Conservation (phyloP, 176 grass and related monocot genomes). For the Guadua angustifolia region DNA sequence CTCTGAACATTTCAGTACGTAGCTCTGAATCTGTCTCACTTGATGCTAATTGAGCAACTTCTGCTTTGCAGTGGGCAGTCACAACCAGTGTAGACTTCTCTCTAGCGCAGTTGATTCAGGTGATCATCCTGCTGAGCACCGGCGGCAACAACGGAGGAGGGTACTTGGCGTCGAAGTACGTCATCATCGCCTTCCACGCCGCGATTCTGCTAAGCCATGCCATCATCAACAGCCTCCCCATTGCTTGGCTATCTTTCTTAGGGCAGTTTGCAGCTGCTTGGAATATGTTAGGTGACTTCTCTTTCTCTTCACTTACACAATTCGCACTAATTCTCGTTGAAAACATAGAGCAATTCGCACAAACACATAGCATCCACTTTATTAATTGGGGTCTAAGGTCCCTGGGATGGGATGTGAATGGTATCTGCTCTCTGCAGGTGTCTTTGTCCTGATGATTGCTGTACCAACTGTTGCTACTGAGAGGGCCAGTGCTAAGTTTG, state of each 20-base stretch:
- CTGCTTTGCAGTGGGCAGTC: slow-evolving; percentile 79
- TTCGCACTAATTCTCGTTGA: neutral
- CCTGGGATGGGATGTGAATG: neutral
- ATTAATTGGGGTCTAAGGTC: neutral
- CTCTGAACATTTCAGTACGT: neutral
- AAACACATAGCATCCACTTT: neutral
- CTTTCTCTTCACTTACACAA: slow-evolving; percentile 14
- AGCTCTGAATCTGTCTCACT: neutral
- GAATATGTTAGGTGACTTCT: slow-evolving; percentile 74
- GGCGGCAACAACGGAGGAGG: slow-evolving; percentile 83
- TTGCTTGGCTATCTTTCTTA: slow-evolving; percentile 79
- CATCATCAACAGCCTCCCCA: slow-evolving; percentile 85
- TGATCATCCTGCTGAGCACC: slow-evolving; percentile 84
- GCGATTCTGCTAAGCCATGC: slow-evolving; percentile 83
- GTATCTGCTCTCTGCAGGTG: slow-evolving; percentile 43
- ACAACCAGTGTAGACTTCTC: slow-evolving; percentile 95
- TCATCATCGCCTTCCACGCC: slow-evolving; percentile 81
- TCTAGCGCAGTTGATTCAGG: slow-evolving; percentile 82
- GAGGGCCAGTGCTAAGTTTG: slow-evolving; percentile 76
- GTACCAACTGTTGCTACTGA: slow-evolving; percentile 79
- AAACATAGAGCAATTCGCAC: neutral
- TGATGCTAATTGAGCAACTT: neutral
- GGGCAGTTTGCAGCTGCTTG: slow-evolving; percentile 86
- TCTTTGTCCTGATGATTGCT: slow-evolving; percentile 79
- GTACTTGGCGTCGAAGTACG: slow-evolving; percentile 85